Percentiles rank a stretch among this genome's conserved stretches.
Evolutionary conservation across 164 flowering plant genomes (phyloP).

Genomic region (Litsea cubeba): DNA sequence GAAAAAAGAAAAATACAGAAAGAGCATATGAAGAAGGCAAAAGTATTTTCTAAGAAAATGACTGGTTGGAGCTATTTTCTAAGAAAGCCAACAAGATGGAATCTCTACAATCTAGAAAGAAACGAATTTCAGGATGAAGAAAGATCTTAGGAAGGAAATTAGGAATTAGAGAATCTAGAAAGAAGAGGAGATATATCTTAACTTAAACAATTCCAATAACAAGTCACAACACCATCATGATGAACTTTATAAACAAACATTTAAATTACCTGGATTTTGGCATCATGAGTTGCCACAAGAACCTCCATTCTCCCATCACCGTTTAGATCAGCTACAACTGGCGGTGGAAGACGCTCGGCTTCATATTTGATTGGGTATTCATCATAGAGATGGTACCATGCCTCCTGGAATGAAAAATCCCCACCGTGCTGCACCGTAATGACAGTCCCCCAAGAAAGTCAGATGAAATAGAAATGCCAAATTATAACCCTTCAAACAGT

Average conservation of each 20-base stretch:
- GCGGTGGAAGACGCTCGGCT: constrained; percentile 93
- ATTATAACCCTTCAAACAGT: no score
- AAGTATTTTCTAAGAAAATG: no score
- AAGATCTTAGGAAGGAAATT: background rate
- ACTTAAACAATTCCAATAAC: background rate
- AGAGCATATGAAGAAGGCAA: background rate
- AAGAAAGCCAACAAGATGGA: background rate
- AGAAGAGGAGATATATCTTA: background rate
- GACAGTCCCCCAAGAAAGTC: background rate
- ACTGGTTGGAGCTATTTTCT: no score
- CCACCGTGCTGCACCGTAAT: constrained; percentile 68
- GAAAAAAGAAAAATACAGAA: no score
- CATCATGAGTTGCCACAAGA: constrained; percentile 92
- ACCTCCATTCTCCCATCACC: constrained; percentile 91
- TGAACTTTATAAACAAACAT: background rate
- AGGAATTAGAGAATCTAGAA: background rate
- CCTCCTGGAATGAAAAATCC: constrained; percentile 86
- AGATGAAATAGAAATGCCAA: no score
- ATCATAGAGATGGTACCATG: constrained; percentile 88
- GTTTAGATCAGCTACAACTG: constrained; percentile 85
- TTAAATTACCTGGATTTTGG: constrained; percentile 77
- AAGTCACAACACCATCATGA: background rate
- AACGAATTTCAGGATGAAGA: background rate
- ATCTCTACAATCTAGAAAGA: background rate
- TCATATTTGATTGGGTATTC: constrained; percentile 93